These are phyloP conservation scores for Yamadazyma kanchanaburiensis DNA, from an alignment of 1,139 yeast genomes.

Conservation along the genomic window DNA sequence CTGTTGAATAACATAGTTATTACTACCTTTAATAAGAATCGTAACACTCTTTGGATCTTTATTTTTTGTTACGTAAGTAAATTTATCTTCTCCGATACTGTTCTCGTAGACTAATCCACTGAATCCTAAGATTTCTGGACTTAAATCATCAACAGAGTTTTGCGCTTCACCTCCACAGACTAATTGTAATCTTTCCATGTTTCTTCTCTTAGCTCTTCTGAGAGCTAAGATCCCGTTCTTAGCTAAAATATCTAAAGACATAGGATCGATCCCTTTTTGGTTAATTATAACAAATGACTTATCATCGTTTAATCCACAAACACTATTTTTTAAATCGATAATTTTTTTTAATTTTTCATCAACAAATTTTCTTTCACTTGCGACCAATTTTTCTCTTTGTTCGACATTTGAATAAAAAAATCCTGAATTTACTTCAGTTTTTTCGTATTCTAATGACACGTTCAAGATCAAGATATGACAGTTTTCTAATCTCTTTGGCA, in stretches of 20 bases:
- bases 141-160: conserved; percentile 91
- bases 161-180: conserved; percentile 98
- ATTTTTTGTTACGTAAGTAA: conserved; percentile 91
- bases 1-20: conserved; percentile 82
- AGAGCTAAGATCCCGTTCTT: conserved; percentile 90
- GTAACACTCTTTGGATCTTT: conserved; percentile 90
- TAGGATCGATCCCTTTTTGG: conserved; percentile 98
- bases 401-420: conserved; percentile 94
- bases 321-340: conserved; percentile 87
- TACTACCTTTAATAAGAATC: conserved; percentile 89
- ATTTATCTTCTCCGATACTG: conserved; percentile 94
- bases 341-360: conserved; percentile 91
- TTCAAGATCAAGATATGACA: conserved; percentile 85
- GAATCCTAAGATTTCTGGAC: conserved; percentile 81
- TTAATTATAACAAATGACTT: conserved; percentile 92
- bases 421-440: conserved; percentile 96
- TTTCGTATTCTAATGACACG: conserved; percentile 94
- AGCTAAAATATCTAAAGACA: conserved; percentile 93
- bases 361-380: conserved; percentile 89
- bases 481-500: conserved; percentile 86
- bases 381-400: conserved; percentile 93
- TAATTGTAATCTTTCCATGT: conserved; percentile 96
- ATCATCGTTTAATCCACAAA: conserved; percentile 71
- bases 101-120: conserved; percentile 93
- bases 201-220: conserved; percentile 97